Conservation (phyloP, 176 grass and related monocot genomes). For the Lolium rigidum region DNA sequence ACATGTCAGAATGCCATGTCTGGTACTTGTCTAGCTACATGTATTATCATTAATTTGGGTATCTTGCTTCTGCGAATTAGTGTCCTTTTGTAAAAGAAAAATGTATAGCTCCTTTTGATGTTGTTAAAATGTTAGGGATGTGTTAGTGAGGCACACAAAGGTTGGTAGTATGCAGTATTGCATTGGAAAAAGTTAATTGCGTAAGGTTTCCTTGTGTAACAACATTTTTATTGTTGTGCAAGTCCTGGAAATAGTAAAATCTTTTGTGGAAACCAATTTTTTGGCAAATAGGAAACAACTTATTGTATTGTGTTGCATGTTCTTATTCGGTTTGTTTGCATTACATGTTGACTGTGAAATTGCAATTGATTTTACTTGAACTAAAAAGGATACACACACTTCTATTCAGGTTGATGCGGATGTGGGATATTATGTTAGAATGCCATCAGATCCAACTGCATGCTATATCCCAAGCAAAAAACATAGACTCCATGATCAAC, state of each 20-base stretch:
- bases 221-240: neutral
- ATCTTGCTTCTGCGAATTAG: neutral
- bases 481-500: constrained; percentile 73
- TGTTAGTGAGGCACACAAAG: neutral
- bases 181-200: neutral
- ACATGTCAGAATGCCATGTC: neutral
- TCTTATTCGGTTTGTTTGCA: neutral
- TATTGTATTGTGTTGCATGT: neutral
- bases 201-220: constrained; percentile 14
- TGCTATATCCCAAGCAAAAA: constrained; percentile 86
- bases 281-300: neutral
- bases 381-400: neutral
- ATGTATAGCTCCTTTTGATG: no score
- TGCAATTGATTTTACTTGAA: neutral
- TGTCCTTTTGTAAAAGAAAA: neutral
- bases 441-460: constrained; percentile 90
- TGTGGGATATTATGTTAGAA: constrained; percentile 84
- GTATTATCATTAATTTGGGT: constrained; percentile 8
- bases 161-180: neutral
- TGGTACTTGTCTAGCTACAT: neutral
- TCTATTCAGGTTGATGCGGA: constrained; percentile 75
- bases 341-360: constrained; percentile 19
- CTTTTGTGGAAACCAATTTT: neutral
- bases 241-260: neutral
- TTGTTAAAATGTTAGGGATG: neutral